Evolutionary conservation across 2,329 filamentous ascomycete genomes (phyloP).

Genomic region (Trichoderma atroviride): DNA sequence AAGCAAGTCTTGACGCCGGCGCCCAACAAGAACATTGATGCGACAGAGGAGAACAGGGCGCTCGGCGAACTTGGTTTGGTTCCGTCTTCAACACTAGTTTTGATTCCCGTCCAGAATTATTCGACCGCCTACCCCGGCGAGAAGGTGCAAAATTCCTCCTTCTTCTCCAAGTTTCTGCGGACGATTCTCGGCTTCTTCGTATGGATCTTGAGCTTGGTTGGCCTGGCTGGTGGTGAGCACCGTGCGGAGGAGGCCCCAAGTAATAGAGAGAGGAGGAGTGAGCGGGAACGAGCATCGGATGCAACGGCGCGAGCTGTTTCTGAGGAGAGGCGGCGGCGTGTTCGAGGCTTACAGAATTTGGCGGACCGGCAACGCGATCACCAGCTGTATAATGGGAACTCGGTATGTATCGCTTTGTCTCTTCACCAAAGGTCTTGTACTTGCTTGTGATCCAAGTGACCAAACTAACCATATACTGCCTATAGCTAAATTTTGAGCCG

Average conservation of each 20-base stretch:
- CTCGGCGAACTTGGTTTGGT: conserved; percentile 71
- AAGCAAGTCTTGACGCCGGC: conserved; percentile 79
- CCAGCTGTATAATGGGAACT: conserved; percentile 90
- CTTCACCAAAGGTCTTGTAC: too few species aligned
- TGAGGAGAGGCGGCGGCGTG: conserved; percentile 34
- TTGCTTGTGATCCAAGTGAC: not conserved
- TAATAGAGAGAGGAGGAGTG: conserved; percentile 5
- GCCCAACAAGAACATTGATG: conserved; percentile 73
- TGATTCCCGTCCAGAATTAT: conserved; percentile 67
- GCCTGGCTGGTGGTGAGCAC: conserved; percentile 31
- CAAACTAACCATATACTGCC: conserved; percentile 27
- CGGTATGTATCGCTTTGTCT: conserved; percentile 55
- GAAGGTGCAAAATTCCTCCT: conserved; percentile 31
- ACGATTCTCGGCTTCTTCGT: conserved; percentile 41
- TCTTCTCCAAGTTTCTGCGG: conserved; percentile 38
- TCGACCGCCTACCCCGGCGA: conserved; percentile 45
- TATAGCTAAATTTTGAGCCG: conserved; percentile 70
- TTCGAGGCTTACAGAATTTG: conserved; percentile 47
- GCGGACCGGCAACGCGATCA: conserved; percentile 59
- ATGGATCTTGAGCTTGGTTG: conserved; percentile 42
- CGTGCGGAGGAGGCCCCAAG: conserved; percentile 12
- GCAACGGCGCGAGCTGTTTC: conserved; percentile 28
- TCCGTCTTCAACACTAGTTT: conserved; percentile 80
- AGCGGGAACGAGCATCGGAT: not conserved
- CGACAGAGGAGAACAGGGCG: conserved; percentile 70